Evolutionary conservation across 768 basidiomycete species (phyloP).

Genomic region (Scleroderma bovista): DNA sequence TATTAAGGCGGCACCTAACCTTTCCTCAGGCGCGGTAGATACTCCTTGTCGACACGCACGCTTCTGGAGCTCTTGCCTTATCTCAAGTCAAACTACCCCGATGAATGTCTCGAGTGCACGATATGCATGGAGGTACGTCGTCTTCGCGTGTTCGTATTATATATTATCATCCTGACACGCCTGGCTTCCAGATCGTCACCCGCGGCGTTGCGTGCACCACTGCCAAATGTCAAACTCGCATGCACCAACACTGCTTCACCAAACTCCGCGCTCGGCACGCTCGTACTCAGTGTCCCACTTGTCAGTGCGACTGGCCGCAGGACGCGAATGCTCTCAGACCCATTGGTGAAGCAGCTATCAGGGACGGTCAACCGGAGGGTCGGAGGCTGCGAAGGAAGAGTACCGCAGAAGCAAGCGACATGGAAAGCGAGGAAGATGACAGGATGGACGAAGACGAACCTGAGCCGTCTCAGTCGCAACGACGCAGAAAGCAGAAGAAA

Average conservation of each 20-base stretch:
- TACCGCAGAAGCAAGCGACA: slow-evolving; percentile 30
- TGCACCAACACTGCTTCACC: slow-evolving; percentile 64
- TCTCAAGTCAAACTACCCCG: slow-evolving; percentile 65
- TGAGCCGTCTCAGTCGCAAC: slow-evolving; percentile 23
- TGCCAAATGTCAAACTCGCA: slow-evolving; percentile 52
- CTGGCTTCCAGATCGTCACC: slow-evolving; percentile 50
- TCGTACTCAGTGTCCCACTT: slow-evolving; percentile 49
- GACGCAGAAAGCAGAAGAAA: slow-evolving; percentile 22
- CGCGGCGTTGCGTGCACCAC: slow-evolving; percentile 60
- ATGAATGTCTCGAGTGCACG: slow-evolving; percentile 67
- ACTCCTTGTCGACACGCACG: slow-evolving; percentile 70
- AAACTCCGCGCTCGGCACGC: slow-evolving; percentile 37
- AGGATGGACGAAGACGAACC: slow-evolving; percentile 28
- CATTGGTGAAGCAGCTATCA: slow-evolving; percentile 66
- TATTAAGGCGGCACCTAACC: slow-evolving; percentile 2
- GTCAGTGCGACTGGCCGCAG: slow-evolving; percentile 54
- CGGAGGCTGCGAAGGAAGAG: slow-evolving; percentile 33
- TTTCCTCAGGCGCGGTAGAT: slow-evolving; percentile 52
- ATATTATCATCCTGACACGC: neutral
- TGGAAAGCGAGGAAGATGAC: slow-evolving; percentile 42
- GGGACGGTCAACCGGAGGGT: slow-evolving; percentile 50
- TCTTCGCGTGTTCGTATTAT: no score
- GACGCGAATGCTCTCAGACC: slow-evolving; percentile 44
- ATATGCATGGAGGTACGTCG: slow-evolving; percentile 61
- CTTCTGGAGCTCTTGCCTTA: slow-evolving; percentile 71